Conservation (phyloP, 176 grass and related monocot species). For the Melocanna baccifera region DNA sequence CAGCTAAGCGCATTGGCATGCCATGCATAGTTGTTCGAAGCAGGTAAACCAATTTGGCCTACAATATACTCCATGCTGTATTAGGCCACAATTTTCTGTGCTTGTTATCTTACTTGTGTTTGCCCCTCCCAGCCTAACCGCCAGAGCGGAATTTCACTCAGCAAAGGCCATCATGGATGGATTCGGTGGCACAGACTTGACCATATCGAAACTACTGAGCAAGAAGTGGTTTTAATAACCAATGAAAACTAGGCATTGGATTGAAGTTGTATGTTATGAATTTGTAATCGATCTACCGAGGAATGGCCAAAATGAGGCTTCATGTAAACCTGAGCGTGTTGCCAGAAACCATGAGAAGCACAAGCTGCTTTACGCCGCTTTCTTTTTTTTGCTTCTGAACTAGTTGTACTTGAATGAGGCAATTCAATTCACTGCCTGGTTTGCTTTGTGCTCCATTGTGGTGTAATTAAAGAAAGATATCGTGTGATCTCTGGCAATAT, state of each 20-base stretch:
- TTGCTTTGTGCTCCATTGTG: neutral
- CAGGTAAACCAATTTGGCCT: too few relatives aligned
- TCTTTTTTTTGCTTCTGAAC: neutral
- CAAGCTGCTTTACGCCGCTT: too few relatives aligned
- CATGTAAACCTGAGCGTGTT: neutral
- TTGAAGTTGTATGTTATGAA: neutral
- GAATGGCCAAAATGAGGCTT: neutral
- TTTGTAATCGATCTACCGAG: neutral
- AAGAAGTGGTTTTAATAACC: conserved; percentile 45
- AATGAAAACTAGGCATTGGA: neutral
- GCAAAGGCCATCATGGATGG: conserved; percentile 79
- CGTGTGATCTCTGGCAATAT: neutral
- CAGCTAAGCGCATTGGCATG: conserved; percentile 50
- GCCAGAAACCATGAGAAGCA: too few relatives aligned
- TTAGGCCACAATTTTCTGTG: neutral
- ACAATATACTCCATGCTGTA: neutral
- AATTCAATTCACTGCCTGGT: neutral
- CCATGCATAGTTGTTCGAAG: neutral
- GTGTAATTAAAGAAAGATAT: neutral
- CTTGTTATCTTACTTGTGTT: neutral
- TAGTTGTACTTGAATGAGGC: neutral
- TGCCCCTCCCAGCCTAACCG: conserved; percentile 47
- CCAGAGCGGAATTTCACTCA: conserved; percentile 70
- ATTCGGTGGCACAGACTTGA: conserved; percentile 70
- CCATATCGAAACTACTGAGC: conserved; percentile 58